Conservation (phyloP, 805 yeast genomes). For the Wickerhamomyces bisporus region DNA sequence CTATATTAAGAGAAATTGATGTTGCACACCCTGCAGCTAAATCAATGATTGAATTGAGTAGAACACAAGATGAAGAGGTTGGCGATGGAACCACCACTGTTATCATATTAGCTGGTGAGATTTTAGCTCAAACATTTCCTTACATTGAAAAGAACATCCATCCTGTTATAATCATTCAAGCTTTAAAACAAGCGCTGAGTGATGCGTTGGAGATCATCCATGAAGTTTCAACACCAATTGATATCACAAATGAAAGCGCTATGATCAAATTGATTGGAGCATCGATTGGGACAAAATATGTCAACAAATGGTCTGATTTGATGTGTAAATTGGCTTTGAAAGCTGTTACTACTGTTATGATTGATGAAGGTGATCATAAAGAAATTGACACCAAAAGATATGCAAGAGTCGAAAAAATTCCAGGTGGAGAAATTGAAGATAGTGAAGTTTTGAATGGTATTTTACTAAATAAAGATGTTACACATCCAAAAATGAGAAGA, state of each 20-base stretch:
- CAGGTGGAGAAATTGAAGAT: constrained; percentile 96
- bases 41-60: constrained; percentile 92
- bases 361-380: constrained; percentile 55
- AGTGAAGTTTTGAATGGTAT: constrained; percentile 87
- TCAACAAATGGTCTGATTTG: constrained; percentile 81
- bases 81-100: constrained; percentile 99
- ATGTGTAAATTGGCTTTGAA: constrained; percentile 86
- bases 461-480: constrained; percentile 90
- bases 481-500: constrained; percentile 98
- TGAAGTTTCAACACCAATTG: constrained; percentile 78
- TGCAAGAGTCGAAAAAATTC: constrained; percentile 89
- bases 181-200: constrained; percentile 81
- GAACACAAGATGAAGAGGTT: constrained; percentile 98
- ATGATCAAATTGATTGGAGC: constrained; percentile 84
- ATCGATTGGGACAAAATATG: constrained; percentile 94
- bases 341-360: constrained; percentile 80
- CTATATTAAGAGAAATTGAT: constrained; percentile 93
- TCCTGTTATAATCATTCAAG: constrained; percentile 93
- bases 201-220: constrained; percentile 90
- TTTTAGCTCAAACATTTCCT: constrained; percentile 91
- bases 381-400: constrained; percentile 93
- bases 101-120: constrained; percentile 94
- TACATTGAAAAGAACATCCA: constrained; percentile 93
- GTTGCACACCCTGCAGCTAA: constrained; percentile 99
- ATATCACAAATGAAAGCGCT: constrained; percentile 75